Percentiles rank a stretch among this genome's conserved stretches.
phyloP scores from a whole-genome alignment of 345 rosid species.

The Citrus glauca region DNA sequence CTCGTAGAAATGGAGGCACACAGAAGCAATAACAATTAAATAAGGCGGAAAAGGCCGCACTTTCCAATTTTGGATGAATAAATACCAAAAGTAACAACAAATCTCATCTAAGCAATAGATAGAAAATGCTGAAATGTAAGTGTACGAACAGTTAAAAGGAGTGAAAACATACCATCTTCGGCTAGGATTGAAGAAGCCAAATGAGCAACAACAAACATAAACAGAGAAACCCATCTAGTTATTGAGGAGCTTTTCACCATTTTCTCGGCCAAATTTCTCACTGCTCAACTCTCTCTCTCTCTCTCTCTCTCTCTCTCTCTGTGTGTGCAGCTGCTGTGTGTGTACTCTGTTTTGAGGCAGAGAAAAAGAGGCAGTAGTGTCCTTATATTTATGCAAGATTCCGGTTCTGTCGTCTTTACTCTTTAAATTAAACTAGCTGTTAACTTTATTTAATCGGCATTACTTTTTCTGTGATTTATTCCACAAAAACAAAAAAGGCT shows the following conservation, averaged over 20 bases:
- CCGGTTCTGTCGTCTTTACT: slow-evolving; percentile 22
- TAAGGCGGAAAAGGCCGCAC: neutral
- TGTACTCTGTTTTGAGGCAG: slow-evolving; percentile 19
- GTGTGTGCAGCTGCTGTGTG: neutral
- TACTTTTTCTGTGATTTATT: neutral
- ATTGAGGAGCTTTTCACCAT: slow-evolving; percentile 35
- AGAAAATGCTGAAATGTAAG: neutral
- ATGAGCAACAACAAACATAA: slow-evolving; percentile 35
- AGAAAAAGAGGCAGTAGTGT: slow-evolving; percentile 22
- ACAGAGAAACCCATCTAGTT: slow-evolving; percentile 39
- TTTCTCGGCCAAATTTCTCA: neutral
- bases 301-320: slow-evolving; percentile 20
- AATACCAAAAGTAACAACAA: neutral
- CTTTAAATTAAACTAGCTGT: neutral
- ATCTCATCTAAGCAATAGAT: neutral
- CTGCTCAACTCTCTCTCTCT: slow-evolving; percentile 18
- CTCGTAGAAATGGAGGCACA: neutral
- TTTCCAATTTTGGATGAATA: neutral
- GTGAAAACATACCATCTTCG: slow-evolving; percentile 62
- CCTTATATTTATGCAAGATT: slow-evolving; percentile 47
- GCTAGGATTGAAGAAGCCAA: slow-evolving; percentile 35
- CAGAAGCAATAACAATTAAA: neutral
- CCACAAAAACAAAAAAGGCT: neutral
- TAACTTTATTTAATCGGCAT: neutral
- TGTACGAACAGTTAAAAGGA: neutral